Conservation (phyloP, 2,329 filamentous ascomycete species). For the Colletotrichum melonis region DNA sequence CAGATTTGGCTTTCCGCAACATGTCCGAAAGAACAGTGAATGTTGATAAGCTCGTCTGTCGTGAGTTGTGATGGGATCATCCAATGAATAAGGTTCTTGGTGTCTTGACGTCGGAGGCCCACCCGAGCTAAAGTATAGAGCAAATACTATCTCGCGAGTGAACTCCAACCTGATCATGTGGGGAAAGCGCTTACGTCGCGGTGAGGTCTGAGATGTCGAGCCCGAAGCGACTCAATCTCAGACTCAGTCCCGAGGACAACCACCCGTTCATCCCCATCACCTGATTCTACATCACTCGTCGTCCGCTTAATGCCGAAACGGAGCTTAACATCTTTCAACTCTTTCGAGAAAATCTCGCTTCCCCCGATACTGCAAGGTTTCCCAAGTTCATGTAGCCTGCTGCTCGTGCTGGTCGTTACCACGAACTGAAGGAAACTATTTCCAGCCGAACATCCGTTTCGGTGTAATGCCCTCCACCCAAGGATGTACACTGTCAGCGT, state of each 20-base stretch:
- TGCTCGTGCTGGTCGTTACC: neutral
- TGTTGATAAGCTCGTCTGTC: too few relatives aligned
- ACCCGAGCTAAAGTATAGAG: too few relatives aligned
- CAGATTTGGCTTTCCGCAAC: too few relatives aligned
- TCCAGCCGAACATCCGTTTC: neutral
- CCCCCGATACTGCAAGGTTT: neutral
- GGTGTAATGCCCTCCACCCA: neutral
- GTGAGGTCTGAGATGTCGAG: neutral
- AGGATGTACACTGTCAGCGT: neutral
- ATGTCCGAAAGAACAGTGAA: too few relatives aligned
- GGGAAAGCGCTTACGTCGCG: neutral
- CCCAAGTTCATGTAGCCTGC: neutral
- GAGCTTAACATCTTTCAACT: neutral
- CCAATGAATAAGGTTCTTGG: too few relatives aligned
- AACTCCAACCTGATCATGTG: too few relatives aligned
- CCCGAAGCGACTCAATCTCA: neutral
- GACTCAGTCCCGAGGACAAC: neutral
- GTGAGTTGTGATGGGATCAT: too few relatives aligned
- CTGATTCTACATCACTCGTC: neutral
- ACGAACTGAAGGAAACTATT: conserved; percentile 6
- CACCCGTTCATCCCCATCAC: neutral
- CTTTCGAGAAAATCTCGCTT: neutral
- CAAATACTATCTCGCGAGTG: too few relatives aligned
- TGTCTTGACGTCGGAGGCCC: too few relatives aligned
- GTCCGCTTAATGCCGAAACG: neutral